Conservation (phyloP, 768 basidiomycete species). For the Rhizopogon vinicolor region DNA sequence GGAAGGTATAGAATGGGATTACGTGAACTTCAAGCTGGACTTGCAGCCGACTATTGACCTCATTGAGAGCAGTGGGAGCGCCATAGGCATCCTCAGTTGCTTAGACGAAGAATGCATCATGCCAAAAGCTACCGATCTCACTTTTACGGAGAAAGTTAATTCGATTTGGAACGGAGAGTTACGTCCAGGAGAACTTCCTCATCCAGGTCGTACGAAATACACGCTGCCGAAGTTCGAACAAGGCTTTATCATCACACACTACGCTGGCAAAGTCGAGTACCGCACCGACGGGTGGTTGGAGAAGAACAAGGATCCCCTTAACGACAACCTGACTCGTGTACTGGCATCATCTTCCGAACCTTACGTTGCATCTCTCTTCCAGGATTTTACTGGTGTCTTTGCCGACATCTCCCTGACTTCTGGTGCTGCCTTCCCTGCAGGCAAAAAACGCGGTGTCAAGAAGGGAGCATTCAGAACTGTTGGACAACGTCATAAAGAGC, state of each 20-base stretch:
- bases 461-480: conserved; percentile 97
- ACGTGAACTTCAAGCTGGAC: conserved; percentile 96
- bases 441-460: conserved; percentile 76
- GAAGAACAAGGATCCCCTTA: conserved; percentile 99
- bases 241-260: conserved; percentile 93
- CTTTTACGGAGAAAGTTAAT: conserved; percentile 91
- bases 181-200: conserved; percentile 41
- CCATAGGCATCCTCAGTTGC: conserved; percentile 87
- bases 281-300: conserved; percentile 95
- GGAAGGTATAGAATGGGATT: conserved; percentile 96
- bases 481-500: conserved; percentile 93
- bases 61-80: conserved; percentile 73
- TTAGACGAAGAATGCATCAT: conserved; percentile 99
- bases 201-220: conserved; percentile 82
- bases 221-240: conserved; percentile 84
- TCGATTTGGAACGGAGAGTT: conserved; percentile 58
- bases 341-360: conserved; percentile 78
- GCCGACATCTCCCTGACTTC: conserved; percentile 25
- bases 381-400: conserved; percentile 62
- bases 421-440: conserved; percentile 33
- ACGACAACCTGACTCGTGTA: conserved; percentile 91
- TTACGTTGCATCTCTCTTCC: conserved; percentile 79
- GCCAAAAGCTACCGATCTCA: conserved; percentile 96
- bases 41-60: conserved; percentile 98
- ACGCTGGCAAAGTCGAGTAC: conserved; percentile 96